phyloP scores from a whole-genome alignment of 1,139 yeast genomes.

The Yamadazyma friedrichii region DNA sequence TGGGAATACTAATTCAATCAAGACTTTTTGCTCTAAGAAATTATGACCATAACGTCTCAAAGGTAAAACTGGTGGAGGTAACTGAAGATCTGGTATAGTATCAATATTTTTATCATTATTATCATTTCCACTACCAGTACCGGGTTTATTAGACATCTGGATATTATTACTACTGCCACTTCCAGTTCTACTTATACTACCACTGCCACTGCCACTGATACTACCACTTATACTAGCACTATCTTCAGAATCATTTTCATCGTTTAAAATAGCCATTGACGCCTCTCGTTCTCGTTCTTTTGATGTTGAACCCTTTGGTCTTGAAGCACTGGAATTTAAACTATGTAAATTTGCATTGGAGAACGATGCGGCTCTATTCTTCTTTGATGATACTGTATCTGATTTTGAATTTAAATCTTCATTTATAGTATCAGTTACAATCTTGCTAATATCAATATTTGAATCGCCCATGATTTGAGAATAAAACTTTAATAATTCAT shows the following conservation, averaged over 20 bases:
- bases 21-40: conserved; percentile 83
- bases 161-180: conserved; percentile 1
- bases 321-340: not conserved
- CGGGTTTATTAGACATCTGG: not conserved
- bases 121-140: not conserved
- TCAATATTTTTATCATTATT: conserved; percentile 43
- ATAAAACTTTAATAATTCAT: conserved; percentile 50
- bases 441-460: not conserved
- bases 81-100: conserved; percentile 81
- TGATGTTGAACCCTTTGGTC: conserved; percentile 3
- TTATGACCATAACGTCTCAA: conserved; percentile 93
- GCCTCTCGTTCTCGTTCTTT: not conserved
- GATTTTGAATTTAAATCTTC: not conserved
- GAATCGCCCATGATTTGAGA: conserved; percentile 11
- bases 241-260: conserved; percentile 42
- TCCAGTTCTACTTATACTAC: conserved; percentile 1
- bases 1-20: conserved; percentile 72
- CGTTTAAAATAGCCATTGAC: conserved; percentile 31
- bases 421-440: conserved; percentile 1
- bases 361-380: conserved; percentile 4
- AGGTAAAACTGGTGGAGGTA: conserved; percentile 96
- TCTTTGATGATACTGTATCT: not conserved
- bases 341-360: not conserved
- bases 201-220: not conserved
- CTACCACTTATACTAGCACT: conserved; percentile 21